Evolutionary conservation across 2,329 filamentous ascomycete genomes (phyloP), one percentile per base, ranked within the genome.

Genomic region (Beauveria sp.): DNA sequence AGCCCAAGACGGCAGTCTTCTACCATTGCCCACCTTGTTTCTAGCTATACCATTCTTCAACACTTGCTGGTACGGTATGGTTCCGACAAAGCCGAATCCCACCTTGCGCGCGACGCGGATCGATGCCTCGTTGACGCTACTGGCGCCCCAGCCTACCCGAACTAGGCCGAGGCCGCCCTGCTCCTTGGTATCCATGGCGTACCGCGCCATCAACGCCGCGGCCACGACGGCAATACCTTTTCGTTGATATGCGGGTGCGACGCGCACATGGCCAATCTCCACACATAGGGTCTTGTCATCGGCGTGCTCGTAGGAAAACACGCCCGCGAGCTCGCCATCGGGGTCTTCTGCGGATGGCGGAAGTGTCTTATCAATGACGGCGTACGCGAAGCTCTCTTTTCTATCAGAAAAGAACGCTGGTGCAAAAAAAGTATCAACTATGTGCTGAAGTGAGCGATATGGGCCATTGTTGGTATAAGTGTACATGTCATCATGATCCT

Each of bases 231-330:
- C 55, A 7, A 58, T 49, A 5, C 55, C 55, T 24, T 31, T 38
- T 28, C 55, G 43, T 10, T 59, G 55, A 5, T 59, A 59, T 3
- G 45, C 55, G 6, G 55, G 45, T 12, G 55, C 55, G 16, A 59
- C 55, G 20, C 55, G 55, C 20, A 59, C 55, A 16, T 59, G 55
- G 7, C 55, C 55, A 28, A 59, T 59, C 46, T 59, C 55, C 28
- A 59, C 16, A 34, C 28, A 50, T 0, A 50, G 55, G 1, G 45
- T 50, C 22, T 59, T 18, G 20, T 40, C 45, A 18, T 50, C 55
- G 7, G 55, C 55, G 22, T 59, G 16, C 24, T 42, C 55, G 55
- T 59, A 59, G 4, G 45, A 59, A 20, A 59, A 59, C 1, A 59
- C 22, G 16, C 55, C 55, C 3, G 45, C 55, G 12, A 59, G 20